phyloP scores from a whole-genome alignment of 1,284 basidiomycete genomes.

The Ganoderma lucidum region DNA sequence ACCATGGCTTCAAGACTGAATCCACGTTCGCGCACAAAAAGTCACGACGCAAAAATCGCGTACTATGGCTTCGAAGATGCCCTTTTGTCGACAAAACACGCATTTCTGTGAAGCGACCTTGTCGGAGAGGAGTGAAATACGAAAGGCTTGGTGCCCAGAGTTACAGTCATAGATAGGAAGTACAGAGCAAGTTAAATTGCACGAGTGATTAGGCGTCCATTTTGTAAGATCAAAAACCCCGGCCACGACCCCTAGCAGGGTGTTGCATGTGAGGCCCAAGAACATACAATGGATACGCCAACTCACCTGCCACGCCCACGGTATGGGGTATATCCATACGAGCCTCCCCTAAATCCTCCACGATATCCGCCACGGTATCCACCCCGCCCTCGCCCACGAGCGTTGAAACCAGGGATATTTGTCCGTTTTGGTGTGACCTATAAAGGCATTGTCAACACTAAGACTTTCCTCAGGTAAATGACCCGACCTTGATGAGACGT shows the following conservation, averaged over 20 bases:
- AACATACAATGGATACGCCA: not conserved
- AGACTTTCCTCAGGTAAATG: not conserved
- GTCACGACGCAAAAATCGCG: not conserved
- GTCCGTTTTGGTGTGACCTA: constrained; percentile 94
- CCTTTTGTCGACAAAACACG: not conserved
- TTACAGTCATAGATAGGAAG: constrained; percentile 36
- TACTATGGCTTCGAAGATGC: not conserved
- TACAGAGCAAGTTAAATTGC: constrained; percentile 31
- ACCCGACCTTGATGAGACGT: constrained; percentile 85
- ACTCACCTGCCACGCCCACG: constrained; percentile 83
- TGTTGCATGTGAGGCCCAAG: constrained; percentile 13
- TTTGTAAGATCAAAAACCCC: constrained; percentile 61
- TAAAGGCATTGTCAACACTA: constrained; percentile 3
- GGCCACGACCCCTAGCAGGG: constrained; percentile 67
- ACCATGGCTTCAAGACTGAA: not conserved
- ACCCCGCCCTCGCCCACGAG: constrained; percentile 74
- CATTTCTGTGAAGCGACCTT: no score
- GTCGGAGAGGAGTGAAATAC: constrained; percentile 18
- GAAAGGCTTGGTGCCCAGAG: constrained; percentile 32
- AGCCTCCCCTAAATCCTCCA: constrained; percentile 66
- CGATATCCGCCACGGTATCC: constrained; percentile 71
- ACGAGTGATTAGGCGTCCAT: constrained; percentile 25
- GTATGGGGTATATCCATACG: constrained; percentile 78
- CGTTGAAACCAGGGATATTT: constrained; percentile 88
- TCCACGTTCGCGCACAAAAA: not conserved